These are phyloP conservation scores for Friedmanniomyces simplex DNA, from an alignment of 495 filamentous ascomycete genomes.

Conservation along the genomic window DNA sequence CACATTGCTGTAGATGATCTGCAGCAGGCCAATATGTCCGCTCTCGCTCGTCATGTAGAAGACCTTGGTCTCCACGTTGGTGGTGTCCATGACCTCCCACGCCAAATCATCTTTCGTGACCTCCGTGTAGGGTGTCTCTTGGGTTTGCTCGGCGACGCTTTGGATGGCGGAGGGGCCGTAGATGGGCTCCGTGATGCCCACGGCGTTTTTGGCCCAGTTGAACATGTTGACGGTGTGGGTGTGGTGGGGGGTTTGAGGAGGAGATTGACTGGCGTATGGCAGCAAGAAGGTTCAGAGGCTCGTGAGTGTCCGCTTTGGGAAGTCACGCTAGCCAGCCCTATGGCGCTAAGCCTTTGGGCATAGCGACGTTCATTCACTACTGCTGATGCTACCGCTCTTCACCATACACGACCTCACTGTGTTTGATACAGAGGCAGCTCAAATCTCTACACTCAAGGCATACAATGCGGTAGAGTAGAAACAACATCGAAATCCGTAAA, in stretches of 20 bases:
- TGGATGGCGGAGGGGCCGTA: slow-evolving; percentile 86
- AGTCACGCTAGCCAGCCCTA: neutral
- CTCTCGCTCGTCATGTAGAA: slow-evolving; percentile 81
- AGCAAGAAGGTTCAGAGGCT: neutral
- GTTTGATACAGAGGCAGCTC: too few species aligned
- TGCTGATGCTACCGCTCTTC: too few species aligned
- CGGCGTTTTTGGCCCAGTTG: slow-evolving; percentile 67
- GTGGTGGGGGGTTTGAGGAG: neutral
- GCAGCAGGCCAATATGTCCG: slow-evolving; percentile 66
- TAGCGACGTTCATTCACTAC: neutral
- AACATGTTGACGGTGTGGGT: slow-evolving; percentile 30
- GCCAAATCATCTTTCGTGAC: slow-evolving; percentile 63
- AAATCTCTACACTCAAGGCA: too few species aligned
- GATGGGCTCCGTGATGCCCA: slow-evolving; percentile 91
- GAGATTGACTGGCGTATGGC: neutral
- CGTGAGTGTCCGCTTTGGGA: neutral
- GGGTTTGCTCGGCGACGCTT: slow-evolving; percentile 69
- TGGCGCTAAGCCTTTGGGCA: neutral
- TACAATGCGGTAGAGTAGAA: too few species aligned
- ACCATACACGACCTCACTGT: too few species aligned
- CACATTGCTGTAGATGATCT: slow-evolving; percentile 97
- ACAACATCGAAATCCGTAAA: too few species aligned
- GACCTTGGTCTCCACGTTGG: slow-evolving; percentile 89
- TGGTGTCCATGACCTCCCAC: slow-evolving; percentile 73
- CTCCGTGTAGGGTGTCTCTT: slow-evolving; percentile 70